phyloP scores from a whole-genome alignment of 805 yeast genomes.

The Groenewaldozyma salmanticensis region DNA sequence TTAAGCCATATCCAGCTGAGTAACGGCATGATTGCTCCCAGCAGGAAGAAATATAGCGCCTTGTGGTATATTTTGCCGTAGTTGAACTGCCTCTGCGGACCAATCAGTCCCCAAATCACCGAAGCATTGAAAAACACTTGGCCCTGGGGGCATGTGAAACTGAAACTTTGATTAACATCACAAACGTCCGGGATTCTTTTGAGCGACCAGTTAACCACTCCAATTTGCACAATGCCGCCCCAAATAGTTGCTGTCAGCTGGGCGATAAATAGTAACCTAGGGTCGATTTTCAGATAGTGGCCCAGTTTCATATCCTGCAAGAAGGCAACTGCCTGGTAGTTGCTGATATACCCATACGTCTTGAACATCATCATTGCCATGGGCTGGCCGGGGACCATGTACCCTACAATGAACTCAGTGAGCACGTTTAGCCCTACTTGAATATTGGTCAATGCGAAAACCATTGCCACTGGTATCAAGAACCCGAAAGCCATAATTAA shows the following conservation, averaged over 20 bases:
- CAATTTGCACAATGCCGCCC: slow-evolving; percentile 35
- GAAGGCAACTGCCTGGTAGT: slow-evolving; percentile 44
- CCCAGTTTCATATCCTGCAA: slow-evolving; percentile 51
- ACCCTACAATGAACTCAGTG: slow-evolving; percentile 56
- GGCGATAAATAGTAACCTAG: slow-evolving; percentile 47
- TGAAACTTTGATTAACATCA: slow-evolving; percentile 31
- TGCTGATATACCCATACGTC: slow-evolving; percentile 47
- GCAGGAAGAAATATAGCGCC: slow-evolving; percentile 48
- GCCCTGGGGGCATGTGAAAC: slow-evolving; percentile 40
- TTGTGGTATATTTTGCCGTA: slow-evolving; percentile 41
- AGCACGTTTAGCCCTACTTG: slow-evolving; percentile 51
- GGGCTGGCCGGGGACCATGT: slow-evolving; percentile 52
- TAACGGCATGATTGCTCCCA: slow-evolving; percentile 43
- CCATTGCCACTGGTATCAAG: slow-evolving; percentile 51
- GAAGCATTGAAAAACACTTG: slow-evolving; percentile 45
- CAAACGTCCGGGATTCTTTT: slow-evolving; percentile 35
- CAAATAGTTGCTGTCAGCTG: slow-evolving; percentile 38
- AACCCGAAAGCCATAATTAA: slow-evolving; percentile 42
- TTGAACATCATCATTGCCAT: slow-evolving; percentile 55
- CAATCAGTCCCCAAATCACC: slow-evolving; percentile 56
- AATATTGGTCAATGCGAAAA: slow-evolving; percentile 54
- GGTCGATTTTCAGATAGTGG: slow-evolving; percentile 57
- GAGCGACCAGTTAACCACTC: slow-evolving; percentile 36
- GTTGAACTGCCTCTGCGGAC: slow-evolving; percentile 49
- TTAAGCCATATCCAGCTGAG: slow-evolving; percentile 32